Conservation (phyloP, 1,139 yeast genomes). For the Magnusiomyces starmeri region DNA sequence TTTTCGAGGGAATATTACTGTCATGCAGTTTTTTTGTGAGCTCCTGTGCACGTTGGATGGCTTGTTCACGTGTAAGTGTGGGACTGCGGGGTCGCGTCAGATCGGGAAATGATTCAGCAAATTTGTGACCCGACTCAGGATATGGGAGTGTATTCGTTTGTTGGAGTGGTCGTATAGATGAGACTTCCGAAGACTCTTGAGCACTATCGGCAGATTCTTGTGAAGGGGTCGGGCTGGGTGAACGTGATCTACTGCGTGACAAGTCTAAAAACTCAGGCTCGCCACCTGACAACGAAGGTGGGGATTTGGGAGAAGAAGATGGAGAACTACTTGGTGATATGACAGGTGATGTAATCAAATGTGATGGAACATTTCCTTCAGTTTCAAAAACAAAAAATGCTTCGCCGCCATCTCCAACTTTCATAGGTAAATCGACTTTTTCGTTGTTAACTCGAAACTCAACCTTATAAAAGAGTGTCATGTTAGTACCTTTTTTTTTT, state of each 20-base stretch:
- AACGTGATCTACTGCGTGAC: constrained; percentile 33
- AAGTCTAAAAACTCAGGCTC: constrained; percentile 53
- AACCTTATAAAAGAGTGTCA: constrained; percentile 40
- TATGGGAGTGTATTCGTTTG: constrained; percentile 4
- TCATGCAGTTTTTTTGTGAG: constrained; percentile 60
- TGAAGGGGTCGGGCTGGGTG: constrained; percentile 18
- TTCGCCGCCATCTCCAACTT: constrained; percentile 95
- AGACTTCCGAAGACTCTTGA: neutral
- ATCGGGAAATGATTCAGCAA: constrained; percentile 11
- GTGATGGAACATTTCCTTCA: constrained; percentile 59
- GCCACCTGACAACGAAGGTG: constrained; percentile 14
- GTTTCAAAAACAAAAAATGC: constrained; percentile 96
- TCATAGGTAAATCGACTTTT: constrained; percentile 84
- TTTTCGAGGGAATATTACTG: constrained; percentile 78
- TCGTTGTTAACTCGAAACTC: constrained; percentile 80
- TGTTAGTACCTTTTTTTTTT: no score
- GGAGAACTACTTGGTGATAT: constrained; percentile 69
- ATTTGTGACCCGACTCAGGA: constrained; percentile 1
- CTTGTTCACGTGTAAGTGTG: constrained; percentile 35
- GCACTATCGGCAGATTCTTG: neutral
- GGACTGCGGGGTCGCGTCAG: constrained; percentile 12
- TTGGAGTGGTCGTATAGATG: constrained; percentile 5
- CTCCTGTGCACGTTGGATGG: constrained; percentile 59
- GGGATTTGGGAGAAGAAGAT: constrained; percentile 30
- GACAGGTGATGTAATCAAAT: constrained; percentile 86